phyloP scores from a whole-genome alignment of 2,329 filamentous ascomycete species.

The Aspergillus sp. region DNA sequence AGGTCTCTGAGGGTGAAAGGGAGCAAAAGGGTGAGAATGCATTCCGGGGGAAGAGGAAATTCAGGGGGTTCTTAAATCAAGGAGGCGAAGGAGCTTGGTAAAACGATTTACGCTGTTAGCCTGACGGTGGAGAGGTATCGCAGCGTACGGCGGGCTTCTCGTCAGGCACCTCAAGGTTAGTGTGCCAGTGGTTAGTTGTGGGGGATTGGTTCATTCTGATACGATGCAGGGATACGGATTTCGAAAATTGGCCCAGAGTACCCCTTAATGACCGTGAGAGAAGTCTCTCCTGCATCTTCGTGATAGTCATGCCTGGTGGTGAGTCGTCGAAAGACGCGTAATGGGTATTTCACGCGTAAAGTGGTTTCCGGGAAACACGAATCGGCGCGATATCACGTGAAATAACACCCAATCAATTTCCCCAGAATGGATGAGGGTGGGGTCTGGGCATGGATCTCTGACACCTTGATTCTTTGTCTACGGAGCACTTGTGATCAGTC shows the following conservation, averaged over 20 bases:
- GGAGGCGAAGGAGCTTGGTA: conserved; percentile 10
- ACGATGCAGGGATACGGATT: not conserved
- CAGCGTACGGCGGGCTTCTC: not conserved
- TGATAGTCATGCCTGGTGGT: conserved; percentile 11
- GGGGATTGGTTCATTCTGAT: not conserved
- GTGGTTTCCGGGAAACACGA: conserved; percentile 35
- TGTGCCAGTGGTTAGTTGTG: not conserved
- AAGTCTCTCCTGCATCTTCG: not conserved
- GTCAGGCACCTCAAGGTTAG: not conserved
- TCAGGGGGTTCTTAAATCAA: conserved; percentile 10
- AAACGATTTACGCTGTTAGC: conserved; percentile 5
- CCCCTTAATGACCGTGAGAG: no score
- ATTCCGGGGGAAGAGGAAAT: not conserved
- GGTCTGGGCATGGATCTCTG: not conserved
- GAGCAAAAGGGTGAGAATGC: not conserved
- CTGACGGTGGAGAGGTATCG: conserved; percentile 6
- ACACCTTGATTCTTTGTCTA: not conserved
- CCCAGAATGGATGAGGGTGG: not conserved
- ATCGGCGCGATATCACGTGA: conserved; percentile 39
- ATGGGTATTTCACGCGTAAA: conserved; percentile 32
- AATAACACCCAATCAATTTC: conserved; percentile 21
- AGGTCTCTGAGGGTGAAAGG: not conserved
- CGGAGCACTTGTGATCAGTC: not conserved
- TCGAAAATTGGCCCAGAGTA: not conserved
- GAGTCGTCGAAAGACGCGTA: conserved; percentile 28